phyloP scores from a whole-genome alignment of 352 stramenopile genomes.

The Phytophthora megakarya region DNA sequence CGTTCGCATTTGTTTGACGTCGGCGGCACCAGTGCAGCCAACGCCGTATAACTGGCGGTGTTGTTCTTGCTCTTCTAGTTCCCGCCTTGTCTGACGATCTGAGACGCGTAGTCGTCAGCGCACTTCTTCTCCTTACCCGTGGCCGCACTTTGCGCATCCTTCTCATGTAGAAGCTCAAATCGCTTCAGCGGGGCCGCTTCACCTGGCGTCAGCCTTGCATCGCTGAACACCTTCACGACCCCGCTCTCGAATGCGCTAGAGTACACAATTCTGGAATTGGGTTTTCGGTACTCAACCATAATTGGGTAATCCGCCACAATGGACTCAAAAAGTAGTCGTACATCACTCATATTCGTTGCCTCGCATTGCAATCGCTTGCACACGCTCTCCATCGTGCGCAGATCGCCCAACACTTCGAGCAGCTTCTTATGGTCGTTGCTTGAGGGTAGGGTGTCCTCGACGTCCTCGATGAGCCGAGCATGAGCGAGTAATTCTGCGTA shows the following conservation, averaged over 20 bases:
- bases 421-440: constrained; percentile 2
- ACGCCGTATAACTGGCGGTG: background rate
- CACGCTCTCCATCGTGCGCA: constrained; percentile 20
- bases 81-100: background rate
- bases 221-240: background rate
- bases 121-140: too few species aligned
- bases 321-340: constrained; percentile 14
- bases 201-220: too few species aligned
- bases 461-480: background rate
- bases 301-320: constrained; percentile 25
- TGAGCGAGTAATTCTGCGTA: background rate
- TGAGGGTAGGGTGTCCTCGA: constrained; percentile 12
- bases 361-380: constrained; percentile 25
- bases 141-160: too few species aligned
- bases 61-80: background rate
- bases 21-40: background rate
- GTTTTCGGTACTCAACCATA: constrained; percentile 10
- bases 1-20: background rate
- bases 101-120: background rate
- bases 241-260: constrained; percentile 1
- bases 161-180: too few species aligned
- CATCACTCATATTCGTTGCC: constrained; percentile 12
- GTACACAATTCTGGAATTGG: constrained; percentile 7
- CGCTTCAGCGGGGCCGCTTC: too few species aligned
- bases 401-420: background rate